Evolutionary conservation across 768 basidiomycete species (phyloP).

Genomic region (Filobasidium wieringae): DNA sequence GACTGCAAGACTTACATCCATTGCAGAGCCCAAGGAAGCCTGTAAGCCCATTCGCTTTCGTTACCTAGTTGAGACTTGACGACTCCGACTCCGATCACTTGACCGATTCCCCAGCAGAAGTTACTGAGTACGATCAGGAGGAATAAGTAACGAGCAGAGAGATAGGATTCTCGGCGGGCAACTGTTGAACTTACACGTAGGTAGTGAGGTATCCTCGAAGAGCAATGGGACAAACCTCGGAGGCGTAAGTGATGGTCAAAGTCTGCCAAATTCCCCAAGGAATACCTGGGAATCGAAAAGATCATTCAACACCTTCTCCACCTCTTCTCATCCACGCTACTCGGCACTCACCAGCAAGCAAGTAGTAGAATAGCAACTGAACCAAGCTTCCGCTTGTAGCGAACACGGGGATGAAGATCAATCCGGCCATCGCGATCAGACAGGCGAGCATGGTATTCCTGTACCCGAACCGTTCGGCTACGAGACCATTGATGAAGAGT

Average conservation of each 20-base stretch:
- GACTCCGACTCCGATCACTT: constrained; percentile 33
- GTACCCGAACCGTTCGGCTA: constrained; percentile 39
- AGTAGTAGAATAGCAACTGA: constrained; percentile 9
- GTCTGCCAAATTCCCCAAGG: constrained; percentile 12
- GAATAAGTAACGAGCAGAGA: not conserved
- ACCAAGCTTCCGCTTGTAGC: constrained; percentile 3
- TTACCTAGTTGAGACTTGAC: constrained; percentile 21
- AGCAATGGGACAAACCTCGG: constrained; percentile 34
- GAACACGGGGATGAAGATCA: constrained; percentile 21
- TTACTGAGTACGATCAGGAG: constrained; percentile 10
- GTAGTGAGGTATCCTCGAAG: constrained; percentile 33
- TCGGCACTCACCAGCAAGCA: constrained; percentile 3
- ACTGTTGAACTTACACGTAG: constrained; percentile 13
- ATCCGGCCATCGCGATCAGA: constrained; percentile 20
- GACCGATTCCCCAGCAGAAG: constrained; percentile 36
- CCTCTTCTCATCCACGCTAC: no score
- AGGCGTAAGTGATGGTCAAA: constrained; percentile 29
- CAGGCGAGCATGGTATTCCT: constrained; percentile 33
- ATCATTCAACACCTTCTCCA: not conserved
- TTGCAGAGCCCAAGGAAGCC: constrained; percentile 26
- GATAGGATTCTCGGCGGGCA: constrained; percentile 10
- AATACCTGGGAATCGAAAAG: not conserved
- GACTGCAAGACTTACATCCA: no score
- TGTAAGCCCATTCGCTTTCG: constrained; percentile 19
- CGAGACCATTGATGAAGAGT: constrained; percentile 36